These are phyloP conservation scores for Podila clonocystis DNA, from an alignment of 192 early-diverging fungal species.

Conservation along the genomic window DNA sequence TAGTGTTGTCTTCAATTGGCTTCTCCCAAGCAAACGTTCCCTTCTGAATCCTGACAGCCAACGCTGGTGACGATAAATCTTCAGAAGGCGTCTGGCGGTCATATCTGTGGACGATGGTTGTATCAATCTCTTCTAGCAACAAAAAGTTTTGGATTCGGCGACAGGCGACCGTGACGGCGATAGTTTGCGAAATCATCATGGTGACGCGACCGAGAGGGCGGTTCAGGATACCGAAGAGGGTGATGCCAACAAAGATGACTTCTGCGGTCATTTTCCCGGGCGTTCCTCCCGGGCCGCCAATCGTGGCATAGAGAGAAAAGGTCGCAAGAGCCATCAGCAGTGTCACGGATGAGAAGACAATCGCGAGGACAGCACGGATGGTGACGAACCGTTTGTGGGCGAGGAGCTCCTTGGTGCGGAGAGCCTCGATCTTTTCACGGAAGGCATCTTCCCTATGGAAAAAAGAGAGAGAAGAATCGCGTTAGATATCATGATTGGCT, in stretches of 20 bases:
- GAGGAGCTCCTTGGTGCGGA: conserved; percentile 8
- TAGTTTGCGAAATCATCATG: conserved; percentile 71
- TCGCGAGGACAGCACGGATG: background rate
- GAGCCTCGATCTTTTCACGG: conserved; percentile 2
- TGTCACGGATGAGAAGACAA: conserved; percentile 43
- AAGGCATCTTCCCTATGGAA: conserved; percentile 13
- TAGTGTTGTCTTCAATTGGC: background rate
- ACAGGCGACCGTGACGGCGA: conserved; percentile 85
- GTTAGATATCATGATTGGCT: background rate
- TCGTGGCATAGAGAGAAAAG: conserved; percentile 30
- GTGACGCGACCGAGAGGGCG: conserved; percentile 88
- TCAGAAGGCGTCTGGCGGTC: background rate
- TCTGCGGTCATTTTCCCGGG: conserved; percentile 67
- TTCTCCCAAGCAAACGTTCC: conserved; percentile 19
- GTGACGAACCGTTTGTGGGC: background rate
- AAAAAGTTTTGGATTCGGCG: conserved; percentile 82
- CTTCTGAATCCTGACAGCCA: conserved; percentile 1
- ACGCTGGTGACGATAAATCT: background rate
- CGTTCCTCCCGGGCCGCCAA: conserved; percentile 54
- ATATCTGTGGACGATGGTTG: conserved; percentile 4
- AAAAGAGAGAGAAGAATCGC: background rate
- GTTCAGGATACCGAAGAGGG: conserved; percentile 89
- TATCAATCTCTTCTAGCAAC: conserved; percentile 72
- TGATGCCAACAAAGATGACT: conserved; percentile 84
- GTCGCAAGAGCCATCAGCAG: conserved; percentile 18